Base-by-base conservation (phyloP, 345 rosid species). In the Brassica nigra region DNA sequence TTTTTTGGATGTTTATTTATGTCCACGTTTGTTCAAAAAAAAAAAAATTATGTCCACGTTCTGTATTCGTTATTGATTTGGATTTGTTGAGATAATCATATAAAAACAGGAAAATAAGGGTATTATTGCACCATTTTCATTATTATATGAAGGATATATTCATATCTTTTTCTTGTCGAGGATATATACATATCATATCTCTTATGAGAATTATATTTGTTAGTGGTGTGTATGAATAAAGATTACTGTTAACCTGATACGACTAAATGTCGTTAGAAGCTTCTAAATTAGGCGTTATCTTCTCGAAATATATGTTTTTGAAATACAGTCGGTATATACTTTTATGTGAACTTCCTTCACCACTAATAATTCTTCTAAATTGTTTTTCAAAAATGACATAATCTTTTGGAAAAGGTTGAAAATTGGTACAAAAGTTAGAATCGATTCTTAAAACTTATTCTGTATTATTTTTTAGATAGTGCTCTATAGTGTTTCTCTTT, bases 11-110 rank as follows among this genome's bases (percentile, higher is more conserved):
- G 76, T 72, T 78, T 64, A 78, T 78, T 27, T 59, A 47, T 44
- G 69, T 79, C 78, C 64, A 73, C 78, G 68, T 67, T 44, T n/a
- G n/a, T n/a, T n/a, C n/a, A n/a, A n/a, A n/a, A n/a, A n/a, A n/a
- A n/a, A n/a, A n/a, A n/a, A n/a, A n/a, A n/a, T 27, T 59, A 47
- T 44, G 69, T 79, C 78, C 64, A 73, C 78, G 68, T 67, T 44
- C 76, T 71, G 44, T 4, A 73, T 66, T 72, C 73, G 12, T 71
- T 65, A 71, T 71, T 78, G 72, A 62, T 70, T 70, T 62, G 76
- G 31, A 49, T 8, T 34, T 62, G 10, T 67, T 23, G n/a, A 23
- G 14, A 27, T 75, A 58, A 55, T 66, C 5, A 75, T 55, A 14
- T 74, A 28, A 9, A 23, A 61, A 44, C 66, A 47, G 27, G 39